phyloP scores from a whole-genome alignment of 169 alveolate species.

The Plasmodium fragile region DNA sequence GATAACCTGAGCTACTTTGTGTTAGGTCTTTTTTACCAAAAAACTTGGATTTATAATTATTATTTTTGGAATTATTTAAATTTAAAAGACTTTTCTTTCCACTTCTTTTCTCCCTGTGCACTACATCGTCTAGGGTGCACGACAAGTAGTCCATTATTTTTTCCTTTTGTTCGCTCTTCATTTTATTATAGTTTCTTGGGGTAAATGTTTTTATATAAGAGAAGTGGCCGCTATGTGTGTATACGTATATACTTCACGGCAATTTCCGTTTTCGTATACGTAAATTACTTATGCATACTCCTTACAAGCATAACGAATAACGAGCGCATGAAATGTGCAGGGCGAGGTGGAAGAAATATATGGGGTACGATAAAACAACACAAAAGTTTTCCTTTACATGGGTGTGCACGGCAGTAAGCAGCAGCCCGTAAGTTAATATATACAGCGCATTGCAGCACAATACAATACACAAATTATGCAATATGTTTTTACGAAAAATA shows the following conservation, averaged over 20 bases:
- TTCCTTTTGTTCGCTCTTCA: constrained; percentile 62
- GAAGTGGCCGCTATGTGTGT: not conserved
- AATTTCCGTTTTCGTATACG: not conserved
- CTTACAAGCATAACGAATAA: not conserved
- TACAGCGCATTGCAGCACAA: not conserved
- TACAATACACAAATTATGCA: constrained; percentile 2
- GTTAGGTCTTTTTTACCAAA: constrained; percentile 39
- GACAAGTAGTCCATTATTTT: constrained; percentile 75
- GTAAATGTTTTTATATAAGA: not conserved
- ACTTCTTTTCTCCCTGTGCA: constrained; percentile 49
- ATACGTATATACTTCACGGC: not conserved
- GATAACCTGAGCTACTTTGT: constrained; percentile 44
- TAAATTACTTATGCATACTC: not conserved
- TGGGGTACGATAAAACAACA: constrained; percentile 4
- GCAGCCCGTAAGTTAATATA: not conserved
- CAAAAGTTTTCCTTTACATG: not conserved
- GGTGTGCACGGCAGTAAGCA: not conserved
- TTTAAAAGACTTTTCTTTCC: constrained; percentile 56
- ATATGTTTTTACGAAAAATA: not conserved
- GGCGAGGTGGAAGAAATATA: not conserved
- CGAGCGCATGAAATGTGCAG: not conserved
- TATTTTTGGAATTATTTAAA: constrained; percentile 12
- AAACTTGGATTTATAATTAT: constrained; percentile 33
- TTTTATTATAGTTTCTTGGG: constrained; percentile 8
- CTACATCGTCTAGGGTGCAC: constrained; percentile 73